Evolutionary conservation across 768 basidiomycete genomes (phyloP).

Genomic region (Exidia glandulosa): DNA sequence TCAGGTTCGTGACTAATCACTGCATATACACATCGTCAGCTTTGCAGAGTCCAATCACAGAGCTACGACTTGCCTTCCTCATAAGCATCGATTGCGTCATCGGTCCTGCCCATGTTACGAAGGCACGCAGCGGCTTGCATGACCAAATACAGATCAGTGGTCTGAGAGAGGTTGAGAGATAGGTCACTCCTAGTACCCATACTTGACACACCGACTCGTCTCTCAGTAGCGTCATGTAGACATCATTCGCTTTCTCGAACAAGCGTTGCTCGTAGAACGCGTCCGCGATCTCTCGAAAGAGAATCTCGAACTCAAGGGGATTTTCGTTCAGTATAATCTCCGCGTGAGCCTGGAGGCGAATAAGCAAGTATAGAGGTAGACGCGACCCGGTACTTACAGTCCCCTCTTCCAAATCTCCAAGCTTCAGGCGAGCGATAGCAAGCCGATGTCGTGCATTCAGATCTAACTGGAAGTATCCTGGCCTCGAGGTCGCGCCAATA

Average conservation of each 20-base stretch:
- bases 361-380: background rate
- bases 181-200: no score
- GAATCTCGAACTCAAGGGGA: constrained; percentile 59
- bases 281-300: constrained; percentile 79
- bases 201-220: no score
- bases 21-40: no score
- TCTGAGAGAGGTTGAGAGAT: constrained; percentile 31
- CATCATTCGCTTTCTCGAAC: constrained; percentile 67
- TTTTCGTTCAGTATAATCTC: constrained; percentile 60
- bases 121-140: constrained; percentile 75
- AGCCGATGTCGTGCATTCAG: constrained; percentile 74
- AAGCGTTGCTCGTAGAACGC: constrained; percentile 68
- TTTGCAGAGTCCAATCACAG: no score
- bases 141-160: constrained; percentile 59
- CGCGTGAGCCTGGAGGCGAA: constrained; percentile 81
- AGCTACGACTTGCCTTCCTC: constrained; percentile 48
- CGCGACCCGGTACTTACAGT: constrained; percentile 37
- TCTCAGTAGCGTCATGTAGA: constrained; percentile 71
- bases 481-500: constrained; percentile 11
- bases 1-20: constrained; percentile 15
- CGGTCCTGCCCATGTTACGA: constrained; percentile 60
- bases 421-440: constrained; percentile 69
- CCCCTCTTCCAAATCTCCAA: constrained; percentile 72
- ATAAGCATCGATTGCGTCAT: constrained; percentile 74
- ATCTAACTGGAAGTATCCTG: constrained; percentile 48